Evolutionary conservation across 306 rosid species (phyloP), one percentile per base, ranked within the genome.

Genomic region (Prunus kanzakura): DNA sequence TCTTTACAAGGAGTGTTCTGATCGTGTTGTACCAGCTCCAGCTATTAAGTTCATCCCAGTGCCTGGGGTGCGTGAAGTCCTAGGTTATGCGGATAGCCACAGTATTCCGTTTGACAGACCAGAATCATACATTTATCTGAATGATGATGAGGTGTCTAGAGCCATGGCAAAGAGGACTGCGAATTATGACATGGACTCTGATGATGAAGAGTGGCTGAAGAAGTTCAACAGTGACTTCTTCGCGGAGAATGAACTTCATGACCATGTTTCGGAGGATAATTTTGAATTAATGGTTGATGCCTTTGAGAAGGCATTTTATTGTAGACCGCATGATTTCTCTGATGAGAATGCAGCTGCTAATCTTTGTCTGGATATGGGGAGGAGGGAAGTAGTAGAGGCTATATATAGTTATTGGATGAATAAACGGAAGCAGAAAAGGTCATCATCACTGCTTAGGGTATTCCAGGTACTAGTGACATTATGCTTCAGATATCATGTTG

Each of bases 121-220:
- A 5, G 76, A 79, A 76, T 74, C 57, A 11, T 93, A 90, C 77
- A 91, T 93, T 62, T 86, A 86, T 10, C 25, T 75, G 27, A 76
- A 83, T 35, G 83, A 73, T 8, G 87, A 93, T 62, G 98, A 93
- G 87, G 64, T 93, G 68, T 83, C 76, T 25, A 84, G 96, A 85
- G 90, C 89, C 19, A 32, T 88, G 84, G 72, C 84, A 23, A 90
- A 78, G 85, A 79, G 63, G 69, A 76, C 77, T 0, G 88, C 94
- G 1, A 86, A 70, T 67, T 93, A 93, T 78, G 98, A 93, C 81
- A 77, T 93, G 91, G 98, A 93, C 69, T 87, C 88, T 16, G 97
- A 86, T 43, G 98, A 93, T 57, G 98, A 93, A 80, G 83, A 76
- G 62, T 93, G 97, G 96, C 80, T 90, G 30, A 78, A 65, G 54